A percentile compares a stretch with the other conserved stretches of the same genome.
Conservation (phyloP, 2,329 filamentous ascomycete species). For the Ophiosphaerella korrae region DNA sequence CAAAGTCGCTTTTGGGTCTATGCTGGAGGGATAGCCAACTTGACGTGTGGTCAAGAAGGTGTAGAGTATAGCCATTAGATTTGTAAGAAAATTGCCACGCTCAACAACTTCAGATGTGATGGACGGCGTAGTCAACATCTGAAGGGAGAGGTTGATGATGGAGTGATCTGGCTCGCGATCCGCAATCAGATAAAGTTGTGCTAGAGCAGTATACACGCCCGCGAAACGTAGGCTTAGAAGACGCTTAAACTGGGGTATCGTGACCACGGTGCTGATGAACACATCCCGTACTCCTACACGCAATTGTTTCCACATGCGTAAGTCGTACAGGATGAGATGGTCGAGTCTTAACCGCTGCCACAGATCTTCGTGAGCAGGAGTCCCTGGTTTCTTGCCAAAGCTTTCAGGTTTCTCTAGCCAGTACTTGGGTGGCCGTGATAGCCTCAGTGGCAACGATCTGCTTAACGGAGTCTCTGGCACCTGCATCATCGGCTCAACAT, state of each 20-base stretch:
- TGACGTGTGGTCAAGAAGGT: slow-evolving; percentile 96
- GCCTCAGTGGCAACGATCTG: slow-evolving; percentile 52
- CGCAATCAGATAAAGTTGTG: slow-evolving; percentile 92
- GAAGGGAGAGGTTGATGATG: slow-evolving; percentile 95
- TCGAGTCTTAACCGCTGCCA: slow-evolving; percentile 89
- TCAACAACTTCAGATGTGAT: slow-evolving; percentile 96
- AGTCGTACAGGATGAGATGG: slow-evolving; percentile 91
- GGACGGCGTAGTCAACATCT: slow-evolving; percentile 95
- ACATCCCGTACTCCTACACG: slow-evolving; percentile 88
- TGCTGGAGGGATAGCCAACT: slow-evolving; percentile 90
- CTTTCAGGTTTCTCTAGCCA: slow-evolving; percentile 82
- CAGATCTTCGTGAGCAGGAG: slow-evolving; percentile 81
- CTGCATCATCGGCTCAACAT: slow-evolving; percentile 68
- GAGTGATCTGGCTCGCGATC: slow-evolving; percentile 97
- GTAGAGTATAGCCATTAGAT: slow-evolving; percentile 93
- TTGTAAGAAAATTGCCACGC: slow-evolving; percentile 92
- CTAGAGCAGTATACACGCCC: slow-evolving; percentile 88
- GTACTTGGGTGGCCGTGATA: slow-evolving; percentile 73
- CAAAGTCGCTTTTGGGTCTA: slow-evolving; percentile 82
- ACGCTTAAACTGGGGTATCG: slow-evolving; percentile 94
- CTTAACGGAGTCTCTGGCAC: slow-evolving; percentile 78
- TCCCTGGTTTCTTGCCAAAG: slow-evolving; percentile 66
- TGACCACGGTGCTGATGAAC: slow-evolving; percentile 95
- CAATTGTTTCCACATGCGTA: slow-evolving; percentile 95
- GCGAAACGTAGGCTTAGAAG: slow-evolving; percentile 92